Base-by-base conservation (phyloP, 202 grass and related monocot species). In the Hordeum pubiflorum region DNA sequence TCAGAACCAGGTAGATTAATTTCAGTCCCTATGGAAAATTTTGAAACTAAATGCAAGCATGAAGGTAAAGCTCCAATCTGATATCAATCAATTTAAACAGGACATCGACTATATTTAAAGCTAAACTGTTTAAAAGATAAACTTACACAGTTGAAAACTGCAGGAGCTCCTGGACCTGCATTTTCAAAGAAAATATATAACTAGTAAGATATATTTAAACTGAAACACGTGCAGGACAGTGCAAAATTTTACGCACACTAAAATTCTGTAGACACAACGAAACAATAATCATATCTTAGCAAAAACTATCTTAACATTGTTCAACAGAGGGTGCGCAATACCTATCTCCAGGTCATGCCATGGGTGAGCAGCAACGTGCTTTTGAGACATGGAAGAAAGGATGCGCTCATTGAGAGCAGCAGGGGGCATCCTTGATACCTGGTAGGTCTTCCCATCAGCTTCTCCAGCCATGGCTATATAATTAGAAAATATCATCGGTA, bases 341-440 rank as follows among this genome's bases (percentile, higher is more conserved):
- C 96, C 96, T 89, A 98, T 91, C 86, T 98, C 96, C 69, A 98
- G 65, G 79, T 98, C 96, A 32, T 98, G 96, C 92, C 96, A 98
- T 58, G 96, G 96, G 76, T 98, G 96, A 85, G 96, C 96, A 55
- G 96, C 92, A 67, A 98, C 80, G 15, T 88, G 91, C 24, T 57
- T 95, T 12, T 88, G 80, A 55, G 90, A 88, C 90, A 98, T 98
- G 64, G 96, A 98, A 59, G 90, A 91, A 82, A 98, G 77, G 63
- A 97, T 97, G 9, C 88, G 93, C 68, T 97, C 93, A 18, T 97
- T 97, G 15, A 97, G 83, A 57, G 77, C 66, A 32, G 79, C 82
- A 79, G 58, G 83, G 32, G 75, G 56, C 32, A 86, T 84, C 83
- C 62, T 80, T 73, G 93, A 70, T 18, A 71, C 61, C 20, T 23